Percentiles rank a stretch among this genome's conserved stretches.
Conservation (phyloP, 1,284 basidiomycete genomes). For the Xanthoconium separans region DNA sequence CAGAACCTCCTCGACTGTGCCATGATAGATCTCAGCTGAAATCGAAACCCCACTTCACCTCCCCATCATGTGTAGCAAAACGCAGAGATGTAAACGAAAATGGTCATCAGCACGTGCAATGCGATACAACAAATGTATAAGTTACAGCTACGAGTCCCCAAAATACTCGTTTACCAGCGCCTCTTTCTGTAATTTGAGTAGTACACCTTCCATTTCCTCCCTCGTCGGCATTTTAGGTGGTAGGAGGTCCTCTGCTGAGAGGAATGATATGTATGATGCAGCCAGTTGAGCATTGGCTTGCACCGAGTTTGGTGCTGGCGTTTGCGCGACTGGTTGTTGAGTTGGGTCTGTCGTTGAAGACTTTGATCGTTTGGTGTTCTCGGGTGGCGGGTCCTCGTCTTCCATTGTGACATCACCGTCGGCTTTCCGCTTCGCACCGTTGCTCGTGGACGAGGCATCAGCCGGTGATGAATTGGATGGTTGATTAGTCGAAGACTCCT, state of each 20-base stretch:
- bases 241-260: slow-evolving; percentile 69
- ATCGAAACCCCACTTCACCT: not conserved
- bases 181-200: slow-evolving; percentile 80
- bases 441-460: slow-evolving; percentile 1
- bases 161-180: slow-evolving; percentile 83
- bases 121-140: slow-evolving; percentile 14
- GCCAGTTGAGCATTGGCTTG: slow-evolving; percentile 54
- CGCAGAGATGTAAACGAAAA: not conserved
- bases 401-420: slow-evolving; percentile 43
- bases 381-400: slow-evolving; percentile 10
- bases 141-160: slow-evolving; percentile 33
- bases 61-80: not conserved
- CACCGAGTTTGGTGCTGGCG: slow-evolving; percentile 30
- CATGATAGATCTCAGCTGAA: slow-evolving; percentile 16
- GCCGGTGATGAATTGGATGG: slow-evolving; percentile 23
- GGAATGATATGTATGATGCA: slow-evolving; percentile 73
- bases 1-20: slow-evolving; percentile 18
- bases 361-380: slow-evolving; percentile 18
- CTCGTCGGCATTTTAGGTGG: slow-evolving; percentile 74
- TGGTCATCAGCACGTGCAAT: not conserved
- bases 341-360: slow-evolving; percentile 13
- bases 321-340: slow-evolving; percentile 10
- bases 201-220: slow-evolving; percentile 76
- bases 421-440: slow-evolving; percentile 52
- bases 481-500: slow-evolving; percentile 17